These are phyloP conservation scores for Pouteria glomerata DNA, from an alignment of 148 eudicot species.

Conservation along the genomic window DNA sequence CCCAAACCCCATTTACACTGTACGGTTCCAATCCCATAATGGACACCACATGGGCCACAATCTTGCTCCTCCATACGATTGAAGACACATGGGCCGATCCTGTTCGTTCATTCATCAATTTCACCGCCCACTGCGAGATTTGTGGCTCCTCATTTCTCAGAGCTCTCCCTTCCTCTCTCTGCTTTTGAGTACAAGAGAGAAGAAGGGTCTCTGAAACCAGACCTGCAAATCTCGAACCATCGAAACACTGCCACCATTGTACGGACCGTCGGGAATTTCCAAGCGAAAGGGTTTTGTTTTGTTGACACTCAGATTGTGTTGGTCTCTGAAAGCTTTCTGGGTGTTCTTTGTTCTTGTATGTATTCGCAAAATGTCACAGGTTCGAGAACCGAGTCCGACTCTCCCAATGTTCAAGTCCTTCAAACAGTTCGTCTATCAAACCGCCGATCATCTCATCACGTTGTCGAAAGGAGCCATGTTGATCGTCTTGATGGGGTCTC, in stretches of 20 bases:
- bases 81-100: too few species aligned
- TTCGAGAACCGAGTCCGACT: constrained; percentile 19
- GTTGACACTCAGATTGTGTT: neutral
- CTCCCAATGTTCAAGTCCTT: constrained; percentile 19
- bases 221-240: neutral
- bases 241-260: neutral
- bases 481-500: constrained; percentile 24
- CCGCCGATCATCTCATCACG: constrained; percentile 10
- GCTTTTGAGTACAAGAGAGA: too few species aligned
- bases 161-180: too few species aligned
- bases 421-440: neutral
- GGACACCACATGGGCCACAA: too few species aligned
- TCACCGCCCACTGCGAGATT: too few species aligned
- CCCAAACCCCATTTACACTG: too few species aligned
- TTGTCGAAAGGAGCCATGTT: constrained; percentile 15
- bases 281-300: neutral
- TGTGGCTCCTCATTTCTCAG: too few species aligned
- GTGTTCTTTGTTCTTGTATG: neutral
- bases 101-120: too few species aligned
- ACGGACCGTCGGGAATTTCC: neutral
- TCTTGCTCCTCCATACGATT: too few species aligned
- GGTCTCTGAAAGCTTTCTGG: neutral
- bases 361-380: constrained; percentile 8
- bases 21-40: too few species aligned
- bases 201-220: neutral